Percentiles rank a stretch among this genome's conserved stretches.
phyloP scores from a whole-genome alignment of 2,329 filamentous ascomycete species.

The Plectosphaerella sp. region DNA sequence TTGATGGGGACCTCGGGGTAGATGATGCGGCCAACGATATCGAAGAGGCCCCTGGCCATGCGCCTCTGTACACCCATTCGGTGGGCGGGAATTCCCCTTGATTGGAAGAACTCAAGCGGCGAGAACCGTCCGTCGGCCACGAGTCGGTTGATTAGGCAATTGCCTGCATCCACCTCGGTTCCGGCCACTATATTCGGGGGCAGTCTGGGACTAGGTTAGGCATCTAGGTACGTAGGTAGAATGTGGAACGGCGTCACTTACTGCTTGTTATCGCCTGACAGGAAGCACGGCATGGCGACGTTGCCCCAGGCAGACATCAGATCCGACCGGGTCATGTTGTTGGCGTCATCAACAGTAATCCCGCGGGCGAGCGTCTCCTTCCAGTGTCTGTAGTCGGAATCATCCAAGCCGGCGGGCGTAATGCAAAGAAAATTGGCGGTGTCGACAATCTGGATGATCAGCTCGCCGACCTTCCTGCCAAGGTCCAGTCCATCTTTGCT shows the following conservation, averaged over 20 bases:
- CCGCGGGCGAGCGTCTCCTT: constrained; percentile 3
- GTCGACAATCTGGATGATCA: constrained; percentile 1
- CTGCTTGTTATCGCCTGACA: no score
- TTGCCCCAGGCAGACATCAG: constrained; percentile 17
- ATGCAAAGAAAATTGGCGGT: constrained; percentile 13
- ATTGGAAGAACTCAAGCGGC: constrained; percentile 8
- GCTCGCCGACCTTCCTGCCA: no score
- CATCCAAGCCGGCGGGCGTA: neutral
- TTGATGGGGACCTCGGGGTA: constrained; percentile 8
- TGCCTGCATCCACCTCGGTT: neutral
- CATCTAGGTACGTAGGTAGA: no score
- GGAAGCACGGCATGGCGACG: neutral
- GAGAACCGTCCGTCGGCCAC: constrained; percentile 6
- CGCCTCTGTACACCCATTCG: constrained; percentile 13
- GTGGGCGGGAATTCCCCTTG: constrained; percentile 8
- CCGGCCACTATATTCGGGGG: neutral
- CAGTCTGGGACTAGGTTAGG: no score
- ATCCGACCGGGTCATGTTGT: constrained; percentile 13
- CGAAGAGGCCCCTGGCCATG: constrained; percentile 13
- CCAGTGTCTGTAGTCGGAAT: neutral
- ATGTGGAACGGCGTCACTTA: no score
- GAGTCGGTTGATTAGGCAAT: constrained; percentile 7
- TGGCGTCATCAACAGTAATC: constrained; percentile 16
- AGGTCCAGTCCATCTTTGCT: no score
- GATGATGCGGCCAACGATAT: constrained; percentile 6